Conservation (phyloP, 306 rosid genomes). For the Lablab purpureus region DNA sequence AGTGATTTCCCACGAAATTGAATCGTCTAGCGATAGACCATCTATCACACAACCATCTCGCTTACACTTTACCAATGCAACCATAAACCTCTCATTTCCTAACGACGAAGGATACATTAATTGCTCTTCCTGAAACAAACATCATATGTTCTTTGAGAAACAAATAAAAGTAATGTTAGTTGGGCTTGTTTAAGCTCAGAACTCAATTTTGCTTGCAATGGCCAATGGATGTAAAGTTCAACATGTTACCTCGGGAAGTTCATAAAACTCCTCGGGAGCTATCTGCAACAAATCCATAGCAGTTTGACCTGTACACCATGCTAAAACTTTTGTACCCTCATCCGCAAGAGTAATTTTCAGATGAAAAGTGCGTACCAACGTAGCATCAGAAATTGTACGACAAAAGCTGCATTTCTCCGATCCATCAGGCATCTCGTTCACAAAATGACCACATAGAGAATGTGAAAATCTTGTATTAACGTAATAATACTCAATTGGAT, state of each 20-base stretch:
- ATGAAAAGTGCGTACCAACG: constrained; percentile 66
- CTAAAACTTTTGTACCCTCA: constrained; percentile 69
- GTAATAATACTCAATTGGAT: constrained; percentile 63
- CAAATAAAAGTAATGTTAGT: neutral
- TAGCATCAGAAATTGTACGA: constrained; percentile 55
- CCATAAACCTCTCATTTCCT: constrained; percentile 79
- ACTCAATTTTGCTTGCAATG: constrained; percentile 15
- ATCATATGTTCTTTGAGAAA: constrained; percentile 1
- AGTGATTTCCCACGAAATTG: constrained; percentile 82
- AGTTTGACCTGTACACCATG: constrained; percentile 89
- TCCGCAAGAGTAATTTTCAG: constrained; percentile 88
- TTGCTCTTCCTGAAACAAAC: constrained; percentile 81
- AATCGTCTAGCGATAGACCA: constrained; percentile 53
- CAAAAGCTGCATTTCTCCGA: constrained; percentile 77
- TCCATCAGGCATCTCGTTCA: constrained; percentile 56
- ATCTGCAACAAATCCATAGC: constrained; percentile 92
- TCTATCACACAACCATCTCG: constrained; percentile 39
- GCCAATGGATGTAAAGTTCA: constrained; percentile 25
- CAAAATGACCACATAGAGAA: constrained; percentile 81
- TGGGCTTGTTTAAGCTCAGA: neutral
- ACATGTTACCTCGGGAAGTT: constrained; percentile 83
- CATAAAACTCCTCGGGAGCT: constrained; percentile 82
- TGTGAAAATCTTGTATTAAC: constrained; percentile 79
- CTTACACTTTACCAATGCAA: constrained; percentile 75
- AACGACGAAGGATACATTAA: constrained; percentile 79